phyloP scores from a whole-genome alignment of 306 rosid genomes.

The Alnus glutinosa region DNA sequence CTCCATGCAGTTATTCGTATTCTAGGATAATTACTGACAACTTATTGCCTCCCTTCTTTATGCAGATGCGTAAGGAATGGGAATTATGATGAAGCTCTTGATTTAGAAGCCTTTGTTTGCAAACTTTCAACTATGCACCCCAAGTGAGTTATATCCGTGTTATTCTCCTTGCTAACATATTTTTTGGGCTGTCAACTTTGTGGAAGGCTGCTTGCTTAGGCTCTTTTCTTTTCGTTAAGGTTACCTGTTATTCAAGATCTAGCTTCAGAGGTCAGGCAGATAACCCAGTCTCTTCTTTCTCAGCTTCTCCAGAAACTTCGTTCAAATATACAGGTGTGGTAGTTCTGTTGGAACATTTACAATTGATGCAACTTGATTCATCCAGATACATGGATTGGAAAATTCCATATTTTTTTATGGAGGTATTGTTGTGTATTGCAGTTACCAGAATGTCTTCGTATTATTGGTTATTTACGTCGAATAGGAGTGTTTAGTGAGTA shows the following conservation, averaged over 20 bases:
- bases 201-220: constrained; percentile 25
- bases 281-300: constrained; percentile 92
- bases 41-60: constrained; percentile 21
- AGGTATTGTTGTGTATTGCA: constrained; percentile 38
- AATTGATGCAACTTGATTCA: constrained; percentile 19
- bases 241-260: constrained; percentile 82
- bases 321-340: constrained; percentile 88
- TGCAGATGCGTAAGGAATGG: constrained; percentile 96
- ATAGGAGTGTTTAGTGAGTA: constrained; percentile 93
- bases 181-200: constrained; percentile 7
- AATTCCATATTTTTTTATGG: constrained; percentile 18
- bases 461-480: constrained; percentile 89
- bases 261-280: constrained; percentile 86
- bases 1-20: background rate
- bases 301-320: constrained; percentile 98
- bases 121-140: constrained; percentile 98
- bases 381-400: constrained; percentile 4
- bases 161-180: constrained; percentile 16
- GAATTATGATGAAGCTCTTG: constrained; percentile 96
- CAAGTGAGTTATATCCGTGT: constrained; percentile 50
- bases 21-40: constrained; percentile 2
- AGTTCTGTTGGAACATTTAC: constrained; percentile 10
- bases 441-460: constrained; percentile 96
- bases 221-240: constrained; percentile 34
- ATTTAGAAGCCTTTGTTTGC: constrained; percentile 88